A percentile compares a stretch with the other conserved stretches of the same genome.
Evolutionary conservation across 495 filamentous ascomycete genomes (phyloP).

Genomic region (Pseudoneurospora amorphoporcata): DNA sequence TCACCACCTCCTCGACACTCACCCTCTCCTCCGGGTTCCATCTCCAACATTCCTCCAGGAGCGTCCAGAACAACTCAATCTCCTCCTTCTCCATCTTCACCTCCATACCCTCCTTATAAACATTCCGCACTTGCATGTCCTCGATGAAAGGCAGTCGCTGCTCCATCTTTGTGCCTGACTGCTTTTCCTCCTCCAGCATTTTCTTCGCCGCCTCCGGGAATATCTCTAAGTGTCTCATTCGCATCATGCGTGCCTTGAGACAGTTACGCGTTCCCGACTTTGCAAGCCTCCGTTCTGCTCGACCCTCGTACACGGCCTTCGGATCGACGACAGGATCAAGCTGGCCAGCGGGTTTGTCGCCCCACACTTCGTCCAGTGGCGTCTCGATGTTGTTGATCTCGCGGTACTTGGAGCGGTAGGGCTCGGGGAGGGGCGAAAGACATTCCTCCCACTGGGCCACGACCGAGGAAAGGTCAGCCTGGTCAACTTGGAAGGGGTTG

Average conservation of each 20-base stretch:
- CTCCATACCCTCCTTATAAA: background rate
- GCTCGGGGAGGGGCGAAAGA: constrained; percentile 10
- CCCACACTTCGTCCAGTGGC: background rate
- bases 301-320: background rate
- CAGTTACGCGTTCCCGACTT: background rate
- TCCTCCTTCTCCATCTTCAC: constrained; percentile 7
- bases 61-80: constrained; percentile 10
- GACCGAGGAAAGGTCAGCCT: background rate
- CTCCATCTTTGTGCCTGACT: background rate
- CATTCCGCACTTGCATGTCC: background rate
- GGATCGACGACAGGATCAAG: background rate
- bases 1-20: background rate
- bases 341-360: background rate
- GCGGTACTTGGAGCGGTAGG: background rate
- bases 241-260: background rate
- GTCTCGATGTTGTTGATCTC: constrained; percentile 3
- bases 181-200: background rate
- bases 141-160: background rate
- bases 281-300: background rate
- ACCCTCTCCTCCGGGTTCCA: constrained; percentile 14
- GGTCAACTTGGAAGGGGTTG: background rate
- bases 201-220: background rate
- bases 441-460: constrained; percentile 4
- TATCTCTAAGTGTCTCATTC: background rate
- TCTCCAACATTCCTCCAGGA: constrained; percentile 12